Base-by-base conservation (phyloP, 352 stramenopile species). In the Phytophthora vignae region DNA sequence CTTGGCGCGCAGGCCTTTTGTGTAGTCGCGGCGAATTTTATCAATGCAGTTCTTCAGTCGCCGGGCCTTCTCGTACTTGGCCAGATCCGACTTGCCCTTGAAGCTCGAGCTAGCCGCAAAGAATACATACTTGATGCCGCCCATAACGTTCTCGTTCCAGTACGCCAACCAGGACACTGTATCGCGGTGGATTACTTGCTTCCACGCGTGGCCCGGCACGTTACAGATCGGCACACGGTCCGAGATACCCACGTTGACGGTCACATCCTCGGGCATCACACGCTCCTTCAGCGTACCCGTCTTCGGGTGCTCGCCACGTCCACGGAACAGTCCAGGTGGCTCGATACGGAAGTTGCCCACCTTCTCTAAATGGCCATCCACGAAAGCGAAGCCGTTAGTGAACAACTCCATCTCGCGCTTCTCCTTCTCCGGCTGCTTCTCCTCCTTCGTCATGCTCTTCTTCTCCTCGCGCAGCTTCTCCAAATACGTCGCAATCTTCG, bases 131-230 rank as follows among this genome's bases (percentile, higher is more conserved):
- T 99, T 99, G 71, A 96, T 98, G 58, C 96, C 92, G 50, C 88
- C 90, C 86, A 99, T 99, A 53, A 99, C 98, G 73, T 99, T 99
- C 74, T 99, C 98, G 64, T 99, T 99, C 97, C 96, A 99, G 71
- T 94, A 97, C 31, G 94, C 95, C 11, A 99, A 80, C 93, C 93
- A 98, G 40, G 94, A 96, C 29, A 96, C 89, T 4, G 88, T 93
- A 71, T 96, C 88, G 40, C 90, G 95, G 70, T 99, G 98, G 58
- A 99, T 96, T 56, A 99, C 85, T 63, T 97, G 90, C 54, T 98
- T 97, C 98, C 98, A 99, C 19, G 94, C 90, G 67, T 99, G 97
- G 15, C 98, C 97, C 9, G 92, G 94, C 48, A 98, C 76, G 52
- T 94, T 94, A 72, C 96, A 99, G 49, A 88, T 82, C 0, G 96